These are phyloP conservation scores for Phylloporus scabripes DNA, from an alignment of 768 basidiomycete species.

Conservation along the genomic window DNA sequence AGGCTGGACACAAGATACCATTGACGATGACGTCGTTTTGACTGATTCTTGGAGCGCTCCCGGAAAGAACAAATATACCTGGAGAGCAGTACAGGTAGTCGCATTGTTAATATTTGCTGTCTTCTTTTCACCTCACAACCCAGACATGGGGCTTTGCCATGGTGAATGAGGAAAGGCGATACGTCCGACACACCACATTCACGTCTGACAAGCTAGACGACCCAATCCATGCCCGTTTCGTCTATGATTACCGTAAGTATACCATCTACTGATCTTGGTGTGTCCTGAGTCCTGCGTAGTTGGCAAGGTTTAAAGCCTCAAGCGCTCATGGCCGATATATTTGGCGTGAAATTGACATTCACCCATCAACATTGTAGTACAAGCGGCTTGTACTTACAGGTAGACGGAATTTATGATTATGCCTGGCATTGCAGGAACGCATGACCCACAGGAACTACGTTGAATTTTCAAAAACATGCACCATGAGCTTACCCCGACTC, in stretches of 20 bases:
- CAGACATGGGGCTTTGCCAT: constrained; percentile 62
- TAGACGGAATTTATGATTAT: not conserved
- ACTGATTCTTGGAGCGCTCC: constrained; percentile 53
- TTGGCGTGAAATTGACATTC: not conserved
- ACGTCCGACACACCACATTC: constrained; percentile 58
- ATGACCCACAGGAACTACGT: not conserved
- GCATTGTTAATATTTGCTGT: constrained; percentile 4
- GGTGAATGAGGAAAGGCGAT: constrained; percentile 53
- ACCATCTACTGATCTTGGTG: not conserved
- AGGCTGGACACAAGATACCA: constrained; percentile 40
- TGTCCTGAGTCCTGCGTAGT: constrained; percentile 18
- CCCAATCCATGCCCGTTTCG: constrained; percentile 46
- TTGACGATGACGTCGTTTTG: constrained; percentile 32
- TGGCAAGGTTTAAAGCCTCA: constrained; percentile 10
- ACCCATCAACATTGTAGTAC: not conserved
- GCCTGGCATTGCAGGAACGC: not conserved
- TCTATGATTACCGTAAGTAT: constrained; percentile 65
- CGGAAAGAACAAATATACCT: constrained; percentile 49
- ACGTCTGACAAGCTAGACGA: constrained; percentile 49
- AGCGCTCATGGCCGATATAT: not conserved
- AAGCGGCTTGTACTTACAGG: not conserved
- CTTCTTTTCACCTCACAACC: not conserved
- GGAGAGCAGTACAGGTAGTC: constrained; percentile 60
- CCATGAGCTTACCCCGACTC: not conserved
- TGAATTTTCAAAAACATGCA: constrained; percentile 9